Conservation (phyloP, 257 asterid species). For the Echium plantagineum region DNA sequence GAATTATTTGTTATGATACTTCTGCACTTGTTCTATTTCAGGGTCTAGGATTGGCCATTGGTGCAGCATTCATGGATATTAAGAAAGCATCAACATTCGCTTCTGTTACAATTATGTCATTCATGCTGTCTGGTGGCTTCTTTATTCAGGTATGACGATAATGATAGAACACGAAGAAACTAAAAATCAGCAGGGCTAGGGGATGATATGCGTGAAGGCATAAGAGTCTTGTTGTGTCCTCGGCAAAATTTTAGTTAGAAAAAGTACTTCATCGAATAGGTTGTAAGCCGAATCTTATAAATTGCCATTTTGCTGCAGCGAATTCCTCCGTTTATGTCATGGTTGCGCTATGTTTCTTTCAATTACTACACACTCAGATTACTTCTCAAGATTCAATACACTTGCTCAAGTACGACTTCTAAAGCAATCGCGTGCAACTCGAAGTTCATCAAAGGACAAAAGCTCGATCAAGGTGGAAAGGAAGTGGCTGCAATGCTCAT, state of each 20-base stretch:
- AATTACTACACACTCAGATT: slow-evolving; percentile 34
- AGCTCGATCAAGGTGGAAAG: slow-evolving; percentile 12
- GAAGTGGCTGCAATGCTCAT: slow-evolving; percentile 35
- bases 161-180: no score
- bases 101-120: slow-evolving; percentile 82
- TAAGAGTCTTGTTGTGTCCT: no score
- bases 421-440: slow-evolving; percentile 10
- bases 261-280: no score
- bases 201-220: no score
- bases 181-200: no score
- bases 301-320: slow-evolving; percentile 14
- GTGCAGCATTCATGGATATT: slow-evolving; percentile 80
- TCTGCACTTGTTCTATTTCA: slow-evolving; percentile 12
- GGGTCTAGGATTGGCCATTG: slow-evolving; percentile 89
- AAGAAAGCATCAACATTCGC: slow-evolving; percentile 84
- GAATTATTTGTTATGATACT: background rate
- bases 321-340: slow-evolving; percentile 26
- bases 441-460: slow-evolving; percentile 8
- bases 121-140: slow-evolving; percentile 90
- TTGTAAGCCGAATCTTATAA: background rate
- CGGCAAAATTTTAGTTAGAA: no score
- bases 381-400: slow-evolving; percentile 31
- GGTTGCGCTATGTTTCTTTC: slow-evolving; percentile 32
- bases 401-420: slow-evolving; percentile 6
- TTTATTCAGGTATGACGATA: slow-evolving; percentile 48